Conservation (phyloP, 2,329 filamentous ascomycete species). For the Pseudogymnoascus sp. region DNA sequence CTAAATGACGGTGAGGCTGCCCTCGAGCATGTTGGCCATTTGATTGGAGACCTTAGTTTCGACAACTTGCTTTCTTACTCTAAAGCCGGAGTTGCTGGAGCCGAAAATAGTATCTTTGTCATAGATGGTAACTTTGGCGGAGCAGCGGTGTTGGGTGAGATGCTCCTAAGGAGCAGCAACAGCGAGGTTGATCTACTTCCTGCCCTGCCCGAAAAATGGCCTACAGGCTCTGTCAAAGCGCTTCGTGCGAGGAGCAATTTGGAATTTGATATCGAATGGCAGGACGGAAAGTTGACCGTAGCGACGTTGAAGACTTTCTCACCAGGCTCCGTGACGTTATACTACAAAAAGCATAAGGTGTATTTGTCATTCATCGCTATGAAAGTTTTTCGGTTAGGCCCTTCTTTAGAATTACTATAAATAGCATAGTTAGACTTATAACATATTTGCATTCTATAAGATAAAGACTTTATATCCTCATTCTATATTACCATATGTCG, state of each 20-base stretch:
- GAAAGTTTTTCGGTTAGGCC: too few relatives aligned
- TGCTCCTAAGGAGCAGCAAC: too few relatives aligned
- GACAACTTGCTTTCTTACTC: slow-evolving; percentile 5
- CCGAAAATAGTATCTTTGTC: slow-evolving; percentile 7
- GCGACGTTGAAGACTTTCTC: slow-evolving; percentile 8
- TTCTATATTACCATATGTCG: too few relatives aligned
- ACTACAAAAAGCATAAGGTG: not conserved
- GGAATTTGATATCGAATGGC: too few relatives aligned
- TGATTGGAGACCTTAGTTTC: slow-evolving; percentile 4
- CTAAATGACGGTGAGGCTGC: slow-evolving; percentile 1
- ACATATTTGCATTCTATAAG: too few relatives aligned
- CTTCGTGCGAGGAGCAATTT: not conserved
- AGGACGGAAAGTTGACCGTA: not conserved
- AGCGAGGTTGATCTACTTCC: too few relatives aligned
- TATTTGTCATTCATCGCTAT: not conserved
- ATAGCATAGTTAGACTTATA: too few relatives aligned
- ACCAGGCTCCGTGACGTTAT: not conserved
- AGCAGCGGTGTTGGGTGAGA: too few relatives aligned
- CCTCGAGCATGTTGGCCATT: not conserved
- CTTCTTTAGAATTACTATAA: too few relatives aligned
- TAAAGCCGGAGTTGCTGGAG: slow-evolving; percentile 5
- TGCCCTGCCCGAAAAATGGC: too few relatives aligned
- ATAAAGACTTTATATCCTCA: too few relatives aligned
- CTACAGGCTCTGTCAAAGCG: not conserved
- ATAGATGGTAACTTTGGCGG: not conserved